Conservation (phyloP, 495 filamentous ascomycete species). For the Penicillium maclennaniae region DNA sequence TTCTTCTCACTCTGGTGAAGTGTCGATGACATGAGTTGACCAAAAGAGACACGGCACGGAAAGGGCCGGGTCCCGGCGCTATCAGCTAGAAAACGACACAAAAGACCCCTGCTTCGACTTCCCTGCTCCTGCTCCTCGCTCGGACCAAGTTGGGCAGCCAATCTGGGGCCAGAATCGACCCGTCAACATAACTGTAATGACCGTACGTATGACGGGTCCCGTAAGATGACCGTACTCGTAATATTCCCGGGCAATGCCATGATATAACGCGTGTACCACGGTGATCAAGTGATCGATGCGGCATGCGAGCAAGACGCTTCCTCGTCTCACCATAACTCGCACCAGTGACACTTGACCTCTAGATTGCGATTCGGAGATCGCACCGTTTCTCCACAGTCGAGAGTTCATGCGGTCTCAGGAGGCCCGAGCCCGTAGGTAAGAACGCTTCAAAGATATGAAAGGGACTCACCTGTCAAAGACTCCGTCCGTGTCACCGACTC, state of each 20-base stretch:
- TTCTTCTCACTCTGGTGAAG: constrained; percentile 3
- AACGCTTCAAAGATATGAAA: constrained; percentile 16
- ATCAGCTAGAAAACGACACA: constrained; percentile 17
- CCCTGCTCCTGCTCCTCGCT: constrained; percentile 15
- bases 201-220: constrained; percentile 20
- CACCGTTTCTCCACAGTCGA: constrained; percentile 33
- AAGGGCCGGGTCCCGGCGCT: constrained; percentile 42
- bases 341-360: constrained; percentile 30
- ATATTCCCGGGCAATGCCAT: neutral
- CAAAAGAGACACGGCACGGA: constrained; percentile 36
- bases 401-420: constrained; percentile 19
- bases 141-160: constrained; percentile 23
- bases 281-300: constrained; percentile 65
- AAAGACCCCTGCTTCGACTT: constrained; percentile 12
- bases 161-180: constrained; percentile 16
- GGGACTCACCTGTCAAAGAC: constrained; percentile 83
- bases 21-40: neutral
- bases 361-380: constrained; percentile 41
- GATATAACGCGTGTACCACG: neutral
- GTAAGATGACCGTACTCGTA: constrained; percentile 32
- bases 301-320: constrained; percentile 55
- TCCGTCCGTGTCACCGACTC: constrained; percentile 68
- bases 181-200: constrained; percentile 37
- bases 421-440: constrained; percentile 23
- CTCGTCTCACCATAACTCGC: constrained; percentile 27